Conservation (phyloP, 192 early-diverging fungal species). For the Coemansia sp. region DNA sequence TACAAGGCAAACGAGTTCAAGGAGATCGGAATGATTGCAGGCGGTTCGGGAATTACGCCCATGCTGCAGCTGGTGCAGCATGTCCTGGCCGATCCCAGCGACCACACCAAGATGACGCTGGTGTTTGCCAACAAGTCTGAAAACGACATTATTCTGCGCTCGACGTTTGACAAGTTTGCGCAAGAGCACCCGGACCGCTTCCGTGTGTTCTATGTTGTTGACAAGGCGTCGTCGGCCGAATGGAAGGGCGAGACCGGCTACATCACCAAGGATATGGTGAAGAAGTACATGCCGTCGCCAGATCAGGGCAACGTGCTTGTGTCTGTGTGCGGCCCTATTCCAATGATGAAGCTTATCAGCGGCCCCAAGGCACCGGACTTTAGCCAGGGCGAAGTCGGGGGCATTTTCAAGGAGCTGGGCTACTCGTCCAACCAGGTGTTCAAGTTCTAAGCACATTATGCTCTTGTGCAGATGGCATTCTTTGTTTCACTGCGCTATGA, state of each 20-base stretch:
- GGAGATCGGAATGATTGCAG: constrained; percentile 78
- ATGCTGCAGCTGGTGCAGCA: constrained; percentile 75
- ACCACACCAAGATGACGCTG: constrained; percentile 71
- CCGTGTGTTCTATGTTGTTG: constrained; percentile 64
- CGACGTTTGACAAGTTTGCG: constrained; percentile 62
- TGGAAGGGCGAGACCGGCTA: constrained; percentile 78
- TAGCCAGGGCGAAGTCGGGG: constrained; percentile 78
- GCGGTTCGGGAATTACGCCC: constrained; percentile 85
- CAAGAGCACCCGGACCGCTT: constrained; percentile 62
- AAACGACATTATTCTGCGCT: constrained; percentile 71
- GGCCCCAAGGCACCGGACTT: constrained; percentile 80
- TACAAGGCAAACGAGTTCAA: constrained; percentile 64
- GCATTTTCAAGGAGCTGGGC: constrained; percentile 80
- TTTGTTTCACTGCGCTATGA: background rate
- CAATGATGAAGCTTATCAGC: constrained; percentile 67
- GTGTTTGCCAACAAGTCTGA: constrained; percentile 76
- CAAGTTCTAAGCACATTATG: constrained; percentile 61
- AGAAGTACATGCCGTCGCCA: constrained; percentile 65
- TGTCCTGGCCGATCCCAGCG: constrained; percentile 60
- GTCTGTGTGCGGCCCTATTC: constrained; percentile 67
- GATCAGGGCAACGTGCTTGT: constrained; percentile 56
- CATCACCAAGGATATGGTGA: constrained; percentile 68
- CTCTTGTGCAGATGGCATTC: background rate
- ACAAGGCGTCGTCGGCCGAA: constrained; percentile 55
- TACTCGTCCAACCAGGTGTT: constrained; percentile 72